Conservation (phyloP, 1,284 basidiomycete genomes). For the Ustilago sp. region DNA sequence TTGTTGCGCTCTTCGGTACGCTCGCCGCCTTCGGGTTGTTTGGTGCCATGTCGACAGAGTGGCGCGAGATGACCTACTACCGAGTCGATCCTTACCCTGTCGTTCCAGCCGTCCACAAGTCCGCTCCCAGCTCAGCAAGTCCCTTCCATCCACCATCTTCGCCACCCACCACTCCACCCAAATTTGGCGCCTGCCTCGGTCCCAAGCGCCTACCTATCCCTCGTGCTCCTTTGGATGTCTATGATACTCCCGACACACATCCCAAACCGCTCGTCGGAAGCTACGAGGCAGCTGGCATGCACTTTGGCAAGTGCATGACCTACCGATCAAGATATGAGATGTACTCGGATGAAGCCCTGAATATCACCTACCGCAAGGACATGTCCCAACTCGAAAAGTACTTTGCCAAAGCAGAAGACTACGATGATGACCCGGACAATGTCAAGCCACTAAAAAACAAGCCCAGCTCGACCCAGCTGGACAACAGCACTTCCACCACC, state of each 20-base stretch:
- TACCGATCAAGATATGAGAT: conserved; percentile 66
- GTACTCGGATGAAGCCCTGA: conserved; percentile 69
- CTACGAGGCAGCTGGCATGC: conserved; percentile 63
- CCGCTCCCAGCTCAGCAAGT: conserved; percentile 23
- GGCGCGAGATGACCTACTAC: conserved; percentile 69
- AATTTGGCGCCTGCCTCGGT: conserved; percentile 61
- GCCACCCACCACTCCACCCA: conserved; percentile 58
- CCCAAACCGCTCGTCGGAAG: conserved; percentile 66
- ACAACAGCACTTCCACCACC: conserved; percentile 16
- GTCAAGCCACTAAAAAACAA: conserved; percentile 55
- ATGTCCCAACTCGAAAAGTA: conserved; percentile 55
- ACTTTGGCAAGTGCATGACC: conserved; percentile 66
- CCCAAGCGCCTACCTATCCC: conserved; percentile 60
- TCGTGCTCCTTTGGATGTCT: conserved; percentile 54
- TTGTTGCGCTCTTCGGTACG: conserved; percentile 57
- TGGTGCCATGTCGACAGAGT: conserved; percentile 67
- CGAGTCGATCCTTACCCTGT: conserved; percentile 65
- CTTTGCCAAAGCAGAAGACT: conserved; percentile 54
- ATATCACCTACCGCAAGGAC: conserved; percentile 66
- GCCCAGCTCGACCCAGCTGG: conserved; percentile 9
- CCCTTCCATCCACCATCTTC: conserved; percentile 46
- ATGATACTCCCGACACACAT: conserved; percentile 66
- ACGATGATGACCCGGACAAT: conserved; percentile 67
- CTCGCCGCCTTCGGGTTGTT: conserved; percentile 61
- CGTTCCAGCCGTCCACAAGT: conserved; percentile 45